Percentiles rank a stretch among this genome's conserved stretches.
phyloP scores from a whole-genome alignment of 768 basidiomycete genomes.

The Trametes cubensis region DNA sequence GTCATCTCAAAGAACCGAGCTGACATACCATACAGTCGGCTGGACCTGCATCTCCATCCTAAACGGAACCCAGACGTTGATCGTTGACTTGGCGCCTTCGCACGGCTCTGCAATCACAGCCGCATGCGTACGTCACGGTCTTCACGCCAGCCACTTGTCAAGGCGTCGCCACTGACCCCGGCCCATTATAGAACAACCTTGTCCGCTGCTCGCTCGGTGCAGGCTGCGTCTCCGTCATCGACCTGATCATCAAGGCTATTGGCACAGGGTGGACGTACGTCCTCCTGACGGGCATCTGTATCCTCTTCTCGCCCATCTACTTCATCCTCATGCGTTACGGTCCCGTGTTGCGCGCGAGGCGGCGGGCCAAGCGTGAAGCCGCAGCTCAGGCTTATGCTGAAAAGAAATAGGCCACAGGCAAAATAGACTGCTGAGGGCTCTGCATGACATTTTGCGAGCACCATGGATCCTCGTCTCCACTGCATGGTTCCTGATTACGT shows the following conservation, averaged over 20 bases:
- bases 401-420: neutral
- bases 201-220: constrained; percentile 68
- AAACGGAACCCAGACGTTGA: constrained; percentile 61
- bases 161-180: neutral
- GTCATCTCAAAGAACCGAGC: constrained; percentile 10
- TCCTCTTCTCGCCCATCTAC: constrained; percentile 51
- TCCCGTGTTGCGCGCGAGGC: constrained; percentile 48
- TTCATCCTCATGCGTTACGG: constrained; percentile 56
- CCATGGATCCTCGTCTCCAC: too few relatives aligned
- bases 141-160: neutral
- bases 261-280: constrained; percentile 72
- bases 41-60: constrained; percentile 48
- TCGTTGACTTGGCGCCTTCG: constrained; percentile 64
- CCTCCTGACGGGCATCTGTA: constrained; percentile 52
- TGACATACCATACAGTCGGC: constrained; percentile 47
- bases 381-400: neutral
- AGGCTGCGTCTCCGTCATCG: constrained; percentile 60
- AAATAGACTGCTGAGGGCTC: too few relatives aligned
- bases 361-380: constrained; percentile 13
- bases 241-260: constrained; percentile 58
- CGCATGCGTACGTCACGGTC: constrained; percentile 71
- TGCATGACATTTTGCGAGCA: too few relatives aligned
- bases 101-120: constrained; percentile 71
- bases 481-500: too few relatives aligned
- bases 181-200: constrained; percentile 61